Evolutionary conservation across 2,329 filamentous ascomycete species (phyloP).

Genomic region (Nemania diffusa): DNA sequence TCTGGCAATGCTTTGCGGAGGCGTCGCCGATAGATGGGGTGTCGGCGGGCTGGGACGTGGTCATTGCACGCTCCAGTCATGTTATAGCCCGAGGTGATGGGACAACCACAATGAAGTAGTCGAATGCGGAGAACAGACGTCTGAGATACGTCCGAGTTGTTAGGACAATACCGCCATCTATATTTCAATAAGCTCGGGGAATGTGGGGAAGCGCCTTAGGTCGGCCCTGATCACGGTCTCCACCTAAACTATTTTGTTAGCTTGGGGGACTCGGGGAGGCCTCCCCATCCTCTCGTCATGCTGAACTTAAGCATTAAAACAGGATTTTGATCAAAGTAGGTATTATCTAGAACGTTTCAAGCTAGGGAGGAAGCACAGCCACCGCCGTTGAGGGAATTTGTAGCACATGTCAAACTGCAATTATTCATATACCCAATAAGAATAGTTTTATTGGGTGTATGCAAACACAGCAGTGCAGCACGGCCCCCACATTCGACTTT

Average conservation of each 20-base stretch:
- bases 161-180: slow-evolving; percentile 1
- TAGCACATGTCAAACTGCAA: background rate
- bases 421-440: background rate
- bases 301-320: background rate
- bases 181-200: background rate
- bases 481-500: no score
- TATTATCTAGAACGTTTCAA: no score
- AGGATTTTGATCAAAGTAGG: background rate
- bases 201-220: background rate
- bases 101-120: background rate
- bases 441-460: no score
- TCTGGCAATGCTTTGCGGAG: slow-evolving; percentile 15
- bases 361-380: background rate
- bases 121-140: slow-evolving; percentile 7
- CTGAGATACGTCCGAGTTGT: background rate
- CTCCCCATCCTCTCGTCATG: background rate
- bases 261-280: background rate
- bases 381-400: background rate
- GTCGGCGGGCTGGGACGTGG: background rate
- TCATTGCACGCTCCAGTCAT: background rate
- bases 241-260: background rate
- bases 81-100: background rate
- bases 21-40: background rate
- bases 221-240: background rate
- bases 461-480: no score